phyloP scores from a whole-genome alignment of 163 green algal genomes.

The Scenedesmus sp. region DNA sequence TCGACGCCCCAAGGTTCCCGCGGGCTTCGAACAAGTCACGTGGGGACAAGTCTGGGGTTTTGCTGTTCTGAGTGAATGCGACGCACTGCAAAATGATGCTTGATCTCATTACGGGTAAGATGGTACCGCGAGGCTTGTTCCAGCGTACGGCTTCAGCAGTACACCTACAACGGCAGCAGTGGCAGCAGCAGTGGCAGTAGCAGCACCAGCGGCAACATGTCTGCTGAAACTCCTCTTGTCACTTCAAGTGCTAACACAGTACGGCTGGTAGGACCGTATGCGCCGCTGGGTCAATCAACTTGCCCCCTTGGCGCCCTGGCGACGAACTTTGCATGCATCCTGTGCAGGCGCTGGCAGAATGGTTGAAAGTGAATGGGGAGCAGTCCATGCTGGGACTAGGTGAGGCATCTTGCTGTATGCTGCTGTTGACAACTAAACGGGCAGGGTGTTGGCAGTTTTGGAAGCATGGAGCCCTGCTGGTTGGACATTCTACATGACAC shows the following conservation, averaged over 20 bases:
- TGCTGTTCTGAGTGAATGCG: background rate
- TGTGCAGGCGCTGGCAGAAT: conserved; percentile 28
- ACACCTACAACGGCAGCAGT: background rate
- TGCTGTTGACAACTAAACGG: background rate
- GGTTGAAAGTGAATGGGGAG: conserved; percentile 34
- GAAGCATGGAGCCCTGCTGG: background rate
- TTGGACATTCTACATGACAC: background rate
- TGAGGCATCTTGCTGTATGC: background rate
- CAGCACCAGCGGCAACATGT: background rate
- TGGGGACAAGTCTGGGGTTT: background rate
- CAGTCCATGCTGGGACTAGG: background rate
- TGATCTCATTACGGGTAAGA: no score
- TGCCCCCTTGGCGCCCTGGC: background rate
- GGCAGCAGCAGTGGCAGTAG: background rate
- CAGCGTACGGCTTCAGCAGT: background rate
- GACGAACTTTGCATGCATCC: background rate
- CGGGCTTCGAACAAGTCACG: conserved; percentile 2
- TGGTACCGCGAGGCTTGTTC: no score
- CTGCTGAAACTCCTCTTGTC: background rate
- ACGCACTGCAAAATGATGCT: background rate
- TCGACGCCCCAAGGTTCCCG: background rate
- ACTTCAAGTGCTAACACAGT: background rate
- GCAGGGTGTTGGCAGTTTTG: background rate
- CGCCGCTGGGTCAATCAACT: background rate
- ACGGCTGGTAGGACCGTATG: background rate